Conservation (phyloP, 148 eudicot species). For the Suaeda aralocaspica region DNA sequence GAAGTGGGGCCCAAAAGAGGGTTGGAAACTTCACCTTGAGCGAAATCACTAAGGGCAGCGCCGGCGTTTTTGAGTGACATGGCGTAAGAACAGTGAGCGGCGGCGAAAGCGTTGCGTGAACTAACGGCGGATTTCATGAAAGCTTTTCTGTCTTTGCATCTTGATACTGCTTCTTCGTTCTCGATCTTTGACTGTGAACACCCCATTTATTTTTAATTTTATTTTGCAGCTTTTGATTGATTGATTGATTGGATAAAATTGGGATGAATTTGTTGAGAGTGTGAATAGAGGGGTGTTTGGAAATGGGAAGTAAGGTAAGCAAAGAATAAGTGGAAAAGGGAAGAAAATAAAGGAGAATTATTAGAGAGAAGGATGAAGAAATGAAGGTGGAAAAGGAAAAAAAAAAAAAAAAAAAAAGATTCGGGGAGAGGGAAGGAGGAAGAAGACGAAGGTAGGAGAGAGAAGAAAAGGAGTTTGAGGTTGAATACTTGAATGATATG, state of each 20-base stretch:
- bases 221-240: background rate
- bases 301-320: too few species aligned
- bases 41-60: conserved; percentile 73
- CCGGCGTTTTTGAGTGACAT: conserved; percentile 73
- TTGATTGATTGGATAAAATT: background rate
- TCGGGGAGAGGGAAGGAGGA: background rate
- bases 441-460: background rate
- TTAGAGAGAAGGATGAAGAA: background rate
- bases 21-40: conserved; percentile 45
- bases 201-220: conserved; percentile 39
- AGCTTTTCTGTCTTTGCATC: conserved; percentile 70
- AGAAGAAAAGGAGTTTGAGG: background rate
- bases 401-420: background rate
- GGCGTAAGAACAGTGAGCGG: conserved; percentile 58
- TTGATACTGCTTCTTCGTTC: conserved; percentile 69
- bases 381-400: background rate
- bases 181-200: conserved; percentile 92
- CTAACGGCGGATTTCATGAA: conserved; percentile 59
- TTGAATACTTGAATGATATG: background rate
- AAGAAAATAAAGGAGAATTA: too few species aligned
- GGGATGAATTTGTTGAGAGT: background rate
- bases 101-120: conserved; percentile 75
- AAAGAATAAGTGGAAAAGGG: too few species aligned
- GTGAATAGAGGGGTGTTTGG: too few species aligned
- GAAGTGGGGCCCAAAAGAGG: conserved; percentile 22